Base-by-base conservation (phyloP, 2,329 filamentous ascomycete species). In the Penicillium sp. region DNA sequence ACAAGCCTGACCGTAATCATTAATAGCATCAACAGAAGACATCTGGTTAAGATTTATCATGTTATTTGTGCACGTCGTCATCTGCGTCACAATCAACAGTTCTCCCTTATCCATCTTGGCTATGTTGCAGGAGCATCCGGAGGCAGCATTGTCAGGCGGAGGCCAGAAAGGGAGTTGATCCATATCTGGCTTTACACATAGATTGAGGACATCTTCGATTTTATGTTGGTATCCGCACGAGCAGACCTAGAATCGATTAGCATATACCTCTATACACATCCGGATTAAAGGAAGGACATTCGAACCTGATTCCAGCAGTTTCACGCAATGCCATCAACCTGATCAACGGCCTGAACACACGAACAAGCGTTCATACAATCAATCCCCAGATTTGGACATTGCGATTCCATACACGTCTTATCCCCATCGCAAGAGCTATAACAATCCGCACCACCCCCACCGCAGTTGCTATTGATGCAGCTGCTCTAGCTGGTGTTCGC, bases 71-170 rank as follows among this genome's bases (percentile, higher is more conserved):
- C 61, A 61, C 6, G 33, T 8, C 1, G 21, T 27, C 7, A 63
- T 27, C 3, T 58, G 57, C 1, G 22, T 19, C 2, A 11, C 4
- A 13, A 61, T 58, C 13, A 56, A 24, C 0, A 27, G 16, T 16
- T 60, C 46, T 11, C 59, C 55, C 29, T 43, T 48, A 4, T 54
- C 43, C 0, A 61, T 33, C 22, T 58, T 54, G 1, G 52, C 56
- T 0, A 65, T 4, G n/a, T 64, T 62, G 59, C 64, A 66, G 3
- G 64, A 65, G 26, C 61, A 66, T 11, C 61, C 52, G n/a, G 46
- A 58, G 4, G 57, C 44, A 14, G 59, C 56, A 44, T 65, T 51
- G 19, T 59, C 55, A 0, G 64, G 61, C 7, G 57, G 44, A 6
- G 61, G 63, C 57, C 52, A 66, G 27, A 59, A 66, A 4, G 61